Evolutionary conservation across 2,329 filamentous ascomycete genomes (phyloP).

Genomic region (Xylaria arbuscula): DNA sequence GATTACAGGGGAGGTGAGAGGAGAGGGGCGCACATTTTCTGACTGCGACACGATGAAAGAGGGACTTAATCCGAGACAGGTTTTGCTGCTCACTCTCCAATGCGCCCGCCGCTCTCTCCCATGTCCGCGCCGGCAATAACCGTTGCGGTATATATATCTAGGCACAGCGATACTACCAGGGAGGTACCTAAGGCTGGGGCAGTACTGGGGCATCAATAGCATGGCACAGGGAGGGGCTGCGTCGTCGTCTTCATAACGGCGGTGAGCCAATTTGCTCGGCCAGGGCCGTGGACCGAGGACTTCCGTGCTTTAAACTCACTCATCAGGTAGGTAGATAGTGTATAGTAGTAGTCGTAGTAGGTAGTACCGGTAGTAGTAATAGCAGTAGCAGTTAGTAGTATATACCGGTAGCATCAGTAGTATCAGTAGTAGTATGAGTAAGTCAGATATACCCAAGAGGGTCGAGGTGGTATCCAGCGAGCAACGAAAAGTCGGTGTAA

Average conservation of each 20-base stretch:
- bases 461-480: conserved; percentile 18
- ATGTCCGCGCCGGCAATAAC: conserved; percentile 30
- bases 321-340: conserved; percentile 12
- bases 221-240: background rate
- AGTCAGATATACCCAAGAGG: conserved; percentile 16
- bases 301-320: conserved; percentile 22
- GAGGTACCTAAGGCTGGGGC: no score
- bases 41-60: conserved; percentile 31
- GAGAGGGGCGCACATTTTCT: conserved; percentile 16
- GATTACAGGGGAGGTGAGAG: background rate
- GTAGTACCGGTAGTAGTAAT: no score
- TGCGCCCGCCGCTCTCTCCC: conserved; percentile 1
- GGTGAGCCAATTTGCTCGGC: conserved; percentile 33
- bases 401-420: no score
- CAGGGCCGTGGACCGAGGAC: conserved; percentile 28
- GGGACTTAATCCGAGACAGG: conserved; percentile 34
- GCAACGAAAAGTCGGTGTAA: conserved; percentile 37
- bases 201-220: no score
- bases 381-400: no score
- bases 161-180: conserved; percentile 6
- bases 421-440: background rate
- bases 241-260: conserved; percentile 26
- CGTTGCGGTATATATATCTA: conserved; percentile 22
- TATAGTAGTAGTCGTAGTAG: no score
- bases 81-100: conserved; percentile 20